These are phyloP conservation scores for Exidia glandulosa DNA, from an alignment of 768 basidiomycete genomes.

Conservation along the genomic window DNA sequence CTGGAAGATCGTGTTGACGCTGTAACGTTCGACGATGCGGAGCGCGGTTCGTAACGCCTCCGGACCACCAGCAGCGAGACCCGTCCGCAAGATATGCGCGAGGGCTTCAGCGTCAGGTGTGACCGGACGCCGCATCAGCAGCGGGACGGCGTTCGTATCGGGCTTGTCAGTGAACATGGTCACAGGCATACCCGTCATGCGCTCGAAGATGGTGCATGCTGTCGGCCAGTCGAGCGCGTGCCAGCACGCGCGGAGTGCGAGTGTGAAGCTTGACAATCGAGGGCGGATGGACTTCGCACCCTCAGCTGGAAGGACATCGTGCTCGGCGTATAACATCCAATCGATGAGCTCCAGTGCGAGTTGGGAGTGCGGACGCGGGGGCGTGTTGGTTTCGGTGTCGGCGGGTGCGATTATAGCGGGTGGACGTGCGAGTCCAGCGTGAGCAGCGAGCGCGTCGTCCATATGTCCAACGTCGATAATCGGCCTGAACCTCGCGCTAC, in stretches of 20 bases:
- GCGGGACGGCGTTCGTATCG: constrained; percentile 7
- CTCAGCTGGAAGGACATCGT: neutral
- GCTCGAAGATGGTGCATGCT: constrained; percentile 46
- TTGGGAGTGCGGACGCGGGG: constrained; percentile 20
- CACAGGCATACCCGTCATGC: constrained; percentile 56
- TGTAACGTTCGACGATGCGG: no score
- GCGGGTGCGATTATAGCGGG: constrained; percentile 25
- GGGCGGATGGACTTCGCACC: constrained; percentile 25
- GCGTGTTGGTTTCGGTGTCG: no score
- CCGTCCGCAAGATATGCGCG: neutral
- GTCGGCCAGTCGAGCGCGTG: constrained; percentile 50
- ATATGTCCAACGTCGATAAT: constrained; percentile 32
- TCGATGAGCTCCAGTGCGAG: constrained; percentile 49
- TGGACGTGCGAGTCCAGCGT: constrained; percentile 26
- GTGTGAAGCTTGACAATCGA: constrained; percentile 41
- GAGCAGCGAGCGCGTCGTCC: constrained; percentile 50
- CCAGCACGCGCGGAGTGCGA: constrained; percentile 56
- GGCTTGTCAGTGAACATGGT: neutral
- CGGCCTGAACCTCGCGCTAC: constrained; percentile 34
- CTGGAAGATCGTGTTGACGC: no score
- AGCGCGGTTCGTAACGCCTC: no score
- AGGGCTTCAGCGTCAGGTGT: constrained; percentile 41
- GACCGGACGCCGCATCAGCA: constrained; percentile 33
- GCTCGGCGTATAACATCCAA: constrained; percentile 55
- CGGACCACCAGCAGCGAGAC: no score